These are phyloP conservation scores for Gremmenia infestans DNA, from an alignment of 2,329 filamentous ascomycete genomes.

Conservation along the genomic window DNA sequence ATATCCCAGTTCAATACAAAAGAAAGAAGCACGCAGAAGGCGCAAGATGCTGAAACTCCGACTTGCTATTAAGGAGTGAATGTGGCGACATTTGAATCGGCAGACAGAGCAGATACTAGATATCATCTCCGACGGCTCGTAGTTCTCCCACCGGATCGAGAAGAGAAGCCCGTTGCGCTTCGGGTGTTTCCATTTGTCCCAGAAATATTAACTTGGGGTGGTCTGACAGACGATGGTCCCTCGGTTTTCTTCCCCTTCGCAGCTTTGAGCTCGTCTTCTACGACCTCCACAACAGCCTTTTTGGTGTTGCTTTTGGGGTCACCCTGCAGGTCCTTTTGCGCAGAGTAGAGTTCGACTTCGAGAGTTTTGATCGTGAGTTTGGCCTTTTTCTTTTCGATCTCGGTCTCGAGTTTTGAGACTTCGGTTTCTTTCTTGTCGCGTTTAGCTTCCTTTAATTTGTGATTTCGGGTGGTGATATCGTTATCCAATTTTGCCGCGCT, in stretches of 20 bases:
- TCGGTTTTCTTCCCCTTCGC: not conserved
- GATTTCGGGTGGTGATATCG: not conserved
- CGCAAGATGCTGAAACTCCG: too few relatives aligned
- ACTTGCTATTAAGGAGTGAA: too few relatives aligned
- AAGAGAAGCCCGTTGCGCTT: not conserved
- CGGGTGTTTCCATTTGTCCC: not conserved
- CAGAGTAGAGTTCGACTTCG: not conserved
- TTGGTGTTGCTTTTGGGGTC: not conserved
- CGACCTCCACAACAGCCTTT: not conserved
- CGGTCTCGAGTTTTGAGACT: not conserved
- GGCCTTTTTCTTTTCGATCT: not conserved
- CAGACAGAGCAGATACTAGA: too few relatives aligned
- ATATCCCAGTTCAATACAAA: not conserved
- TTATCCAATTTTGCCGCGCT: not conserved
- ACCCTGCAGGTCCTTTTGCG: not conserved
- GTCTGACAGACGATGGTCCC: not conserved
- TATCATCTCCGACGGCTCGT: too few relatives aligned
- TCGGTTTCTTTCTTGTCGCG: not conserved
- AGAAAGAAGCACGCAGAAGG: not conserved
- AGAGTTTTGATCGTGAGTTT: not conserved
- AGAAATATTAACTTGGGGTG: not conserved
- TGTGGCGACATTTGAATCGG: too few relatives aligned
- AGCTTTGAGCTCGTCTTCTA: not conserved
- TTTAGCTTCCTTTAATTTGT: not conserved
- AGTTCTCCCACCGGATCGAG: not conserved